phyloP scores from a whole-genome alignment of 306 rosid genomes.

The Begonia masoniana region DNA sequence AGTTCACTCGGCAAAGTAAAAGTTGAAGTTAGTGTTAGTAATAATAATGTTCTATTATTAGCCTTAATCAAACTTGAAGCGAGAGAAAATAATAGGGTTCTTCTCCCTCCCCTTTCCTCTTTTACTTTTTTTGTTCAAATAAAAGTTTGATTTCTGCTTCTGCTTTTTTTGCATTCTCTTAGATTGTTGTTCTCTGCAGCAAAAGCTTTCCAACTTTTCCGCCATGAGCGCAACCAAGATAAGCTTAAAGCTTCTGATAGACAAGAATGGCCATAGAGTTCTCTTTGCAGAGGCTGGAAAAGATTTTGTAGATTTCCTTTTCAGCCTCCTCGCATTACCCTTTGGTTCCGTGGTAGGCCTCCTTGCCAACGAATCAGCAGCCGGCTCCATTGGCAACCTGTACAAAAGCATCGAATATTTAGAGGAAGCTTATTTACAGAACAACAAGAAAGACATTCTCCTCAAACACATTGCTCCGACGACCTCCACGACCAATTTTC shows the following conservation, averaged over 20 bases:
- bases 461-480: background rate
- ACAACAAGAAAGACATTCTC: background rate
- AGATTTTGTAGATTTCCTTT: constrained; percentile 9
- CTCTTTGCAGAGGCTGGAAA: constrained; percentile 13
- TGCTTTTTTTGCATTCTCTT: no score
- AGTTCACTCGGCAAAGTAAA: no score
- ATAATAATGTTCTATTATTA: no score
- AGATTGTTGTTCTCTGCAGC: no score
- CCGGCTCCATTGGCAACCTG: background rate
- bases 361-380: background rate
- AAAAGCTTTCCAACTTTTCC: no score
- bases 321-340: constrained; percentile 15
- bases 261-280: background rate
- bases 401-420: constrained; percentile 1
- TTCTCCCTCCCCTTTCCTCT: no score
- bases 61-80: no score
- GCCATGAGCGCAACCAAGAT: background rate
- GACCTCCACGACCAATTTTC: background rate
- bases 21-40: no score
- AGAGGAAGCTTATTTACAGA: background rate
- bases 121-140: no score
- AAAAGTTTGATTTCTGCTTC: no score
- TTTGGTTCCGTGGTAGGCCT: background rate
- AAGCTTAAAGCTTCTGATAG: constrained; percentile 5
- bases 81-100: no score